Conservation (phyloP, 176 grass and related monocot species). For the Aegilops bicornis region DNA sequence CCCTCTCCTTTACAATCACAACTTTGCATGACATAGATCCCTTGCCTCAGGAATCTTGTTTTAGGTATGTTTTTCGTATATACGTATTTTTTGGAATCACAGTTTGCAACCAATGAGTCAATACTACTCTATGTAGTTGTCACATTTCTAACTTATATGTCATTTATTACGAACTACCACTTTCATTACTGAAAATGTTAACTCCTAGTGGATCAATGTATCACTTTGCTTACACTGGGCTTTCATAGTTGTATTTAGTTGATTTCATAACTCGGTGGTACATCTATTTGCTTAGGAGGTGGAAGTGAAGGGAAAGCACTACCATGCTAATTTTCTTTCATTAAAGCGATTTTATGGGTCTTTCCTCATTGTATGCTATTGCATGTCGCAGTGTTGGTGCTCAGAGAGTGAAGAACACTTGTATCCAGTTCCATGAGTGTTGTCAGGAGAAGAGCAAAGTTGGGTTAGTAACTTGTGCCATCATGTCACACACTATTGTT, state of each 20-base stretch:
- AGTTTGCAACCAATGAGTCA: not conserved
- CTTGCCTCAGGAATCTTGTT: constrained; percentile 6
- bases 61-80: not conserved
- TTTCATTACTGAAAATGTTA: too few relatives aligned
- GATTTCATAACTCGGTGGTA: not conserved
- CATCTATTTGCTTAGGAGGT: not conserved
- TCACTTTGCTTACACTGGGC: not conserved
- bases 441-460: constrained; percentile 49
- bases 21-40: not conserved
- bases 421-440: constrained; percentile 46
- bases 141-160: too few relatives aligned
- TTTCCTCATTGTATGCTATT: constrained; percentile 25
- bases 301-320: not conserved
- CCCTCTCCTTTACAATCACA: too few relatives aligned
- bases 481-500: constrained; percentile 4
- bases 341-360: not conserved
- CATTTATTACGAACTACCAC: too few relatives aligned
- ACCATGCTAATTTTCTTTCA: not conserved
- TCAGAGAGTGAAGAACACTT: constrained; percentile 48
- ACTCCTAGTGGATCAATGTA: too few relatives aligned
- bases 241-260: not conserved
- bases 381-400: constrained; percentile 62
- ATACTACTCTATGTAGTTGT: too few relatives aligned
- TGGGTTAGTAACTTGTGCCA: constrained; percentile 37
- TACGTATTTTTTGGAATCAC: not conserved